Percentiles rank a stretch among this genome's conserved stretches.
These are phyloP conservation scores for Trypethelium eluteriae DNA, from an alignment of 495 filamentous ascomycete species.

Conservation along the genomic window DNA sequence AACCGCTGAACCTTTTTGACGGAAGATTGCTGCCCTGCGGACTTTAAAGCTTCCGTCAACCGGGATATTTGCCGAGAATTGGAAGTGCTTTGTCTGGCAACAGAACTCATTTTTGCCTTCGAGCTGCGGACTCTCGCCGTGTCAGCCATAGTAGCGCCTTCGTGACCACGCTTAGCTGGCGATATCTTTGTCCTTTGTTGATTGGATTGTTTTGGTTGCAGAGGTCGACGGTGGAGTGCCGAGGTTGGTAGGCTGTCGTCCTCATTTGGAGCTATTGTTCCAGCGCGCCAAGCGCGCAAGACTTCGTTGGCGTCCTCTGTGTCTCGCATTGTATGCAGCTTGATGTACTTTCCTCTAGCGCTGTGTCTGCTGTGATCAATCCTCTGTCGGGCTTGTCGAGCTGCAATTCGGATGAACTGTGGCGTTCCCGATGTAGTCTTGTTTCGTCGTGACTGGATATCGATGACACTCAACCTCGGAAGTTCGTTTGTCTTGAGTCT, in stretches of 20 bases:
- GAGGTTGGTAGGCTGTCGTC: not conserved
- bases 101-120: not conserved
- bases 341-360: conserved; percentile 66
- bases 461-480: conserved; percentile 62
- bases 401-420: conserved; percentile 70
- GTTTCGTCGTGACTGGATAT: conserved; percentile 45
- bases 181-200: not conserved
- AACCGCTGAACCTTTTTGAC: not conserved
- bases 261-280: conserved; percentile 47
- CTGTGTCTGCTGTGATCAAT: conserved; percentile 61
- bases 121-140: not conserved
- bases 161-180: not conserved
- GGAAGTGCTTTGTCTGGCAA: not conserved
- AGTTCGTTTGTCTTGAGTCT: conserved; percentile 31
- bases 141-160: not conserved
- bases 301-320: conserved; percentile 64
- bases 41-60: not conserved
- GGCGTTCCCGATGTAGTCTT: conserved; percentile 42
- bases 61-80: not conserved
- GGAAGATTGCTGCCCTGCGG: not conserved
- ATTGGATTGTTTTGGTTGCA: conserved; percentile 21
- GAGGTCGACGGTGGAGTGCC: conserved; percentile 21
- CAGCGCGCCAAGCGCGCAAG: conserved; percentile 68
- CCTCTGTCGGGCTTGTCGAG: conserved; percentile 56
- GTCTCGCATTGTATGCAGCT: conserved; percentile 61